A percentile compares a stretch with the other conserved stretches of the same genome.
phyloP scores from a whole-genome alignment of 2,329 filamentous ascomycete genomes.

The Diaporthe vaccinii region DNA sequence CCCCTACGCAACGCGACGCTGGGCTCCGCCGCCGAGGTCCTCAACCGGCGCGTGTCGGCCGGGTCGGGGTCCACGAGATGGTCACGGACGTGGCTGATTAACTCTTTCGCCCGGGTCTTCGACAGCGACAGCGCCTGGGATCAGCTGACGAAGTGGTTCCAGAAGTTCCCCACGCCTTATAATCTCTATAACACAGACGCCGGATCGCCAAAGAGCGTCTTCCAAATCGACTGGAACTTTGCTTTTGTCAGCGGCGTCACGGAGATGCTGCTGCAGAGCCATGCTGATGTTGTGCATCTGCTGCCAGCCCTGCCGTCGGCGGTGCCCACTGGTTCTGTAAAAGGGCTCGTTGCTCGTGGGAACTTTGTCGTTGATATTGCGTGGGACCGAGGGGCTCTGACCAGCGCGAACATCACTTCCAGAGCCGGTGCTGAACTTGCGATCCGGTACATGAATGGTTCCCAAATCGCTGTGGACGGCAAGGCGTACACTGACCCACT shows the following conservation, averaged over 20 bases:
- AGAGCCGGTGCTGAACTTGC: slow-evolving; percentile 8
- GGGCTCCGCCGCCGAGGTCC: slow-evolving; percentile 38
- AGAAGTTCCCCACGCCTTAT: slow-evolving; percentile 12
- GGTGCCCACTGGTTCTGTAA: not conserved
- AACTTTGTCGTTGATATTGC: slow-evolving; percentile 12
- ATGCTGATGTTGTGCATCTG: slow-evolving; percentile 12
- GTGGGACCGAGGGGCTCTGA: not conserved
- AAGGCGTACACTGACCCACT: not conserved
- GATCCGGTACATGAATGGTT: slow-evolving; percentile 16
- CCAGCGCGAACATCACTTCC: slow-evolving; percentile 8
- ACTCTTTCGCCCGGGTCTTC: slow-evolving; percentile 18
- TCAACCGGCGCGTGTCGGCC: slow-evolving; percentile 41
- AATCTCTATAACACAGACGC: slow-evolving; percentile 7
- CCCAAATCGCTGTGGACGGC: not conserved
- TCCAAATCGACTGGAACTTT: slow-evolving; percentile 34
- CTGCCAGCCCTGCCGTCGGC: slow-evolving; percentile 5
- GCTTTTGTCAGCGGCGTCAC: slow-evolving; percentile 26
- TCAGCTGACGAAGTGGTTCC: slow-evolving; percentile 5
- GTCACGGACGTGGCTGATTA: slow-evolving; percentile 23
- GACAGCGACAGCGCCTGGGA: slow-evolving; percentile 24
- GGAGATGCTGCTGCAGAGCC: slow-evolving; percentile 36
- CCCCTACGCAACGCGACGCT: slow-evolving; percentile 39
- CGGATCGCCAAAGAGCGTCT: slow-evolving; percentile 16
- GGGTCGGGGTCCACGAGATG: slow-evolving; percentile 37
- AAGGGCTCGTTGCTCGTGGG: not conserved